phyloP scores from a whole-genome alignment of 1,139 yeast species.

The Keqinozyma sinolaborantium region DNA sequence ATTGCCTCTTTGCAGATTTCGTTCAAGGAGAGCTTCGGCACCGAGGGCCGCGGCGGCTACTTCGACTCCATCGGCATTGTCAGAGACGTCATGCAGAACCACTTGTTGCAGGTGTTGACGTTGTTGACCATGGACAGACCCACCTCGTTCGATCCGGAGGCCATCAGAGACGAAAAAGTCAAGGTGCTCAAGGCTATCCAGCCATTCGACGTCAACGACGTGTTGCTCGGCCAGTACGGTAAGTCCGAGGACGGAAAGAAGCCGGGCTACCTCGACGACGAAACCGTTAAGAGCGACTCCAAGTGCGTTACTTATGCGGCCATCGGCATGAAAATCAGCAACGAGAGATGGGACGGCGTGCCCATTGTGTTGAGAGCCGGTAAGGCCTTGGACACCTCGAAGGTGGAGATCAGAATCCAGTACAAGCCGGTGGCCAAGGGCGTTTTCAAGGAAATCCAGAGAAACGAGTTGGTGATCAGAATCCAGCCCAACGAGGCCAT shows the following conservation, averaged over 20 bases:
- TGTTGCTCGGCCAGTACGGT: constrained; percentile 84
- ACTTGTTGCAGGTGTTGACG: constrained; percentile 87
- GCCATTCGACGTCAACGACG: constrained; percentile 60
- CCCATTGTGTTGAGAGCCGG: constrained; percentile 97
- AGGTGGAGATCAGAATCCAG: constrained; percentile 93
- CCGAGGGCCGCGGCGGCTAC: constrained; percentile 98
- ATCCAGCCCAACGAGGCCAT: constrained; percentile 95
- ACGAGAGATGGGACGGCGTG: constrained; percentile 98
- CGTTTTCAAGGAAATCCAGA: constrained; percentile 73
- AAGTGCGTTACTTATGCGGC: constrained; percentile 95
- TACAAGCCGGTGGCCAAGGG: constrained; percentile 85
- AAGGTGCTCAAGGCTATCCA: constrained; percentile 82
- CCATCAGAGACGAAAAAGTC: constrained; percentile 94
- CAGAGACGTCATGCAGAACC: constrained; percentile 98
- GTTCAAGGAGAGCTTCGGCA: constrained; percentile 95
- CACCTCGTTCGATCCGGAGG: constrained; percentile 82
- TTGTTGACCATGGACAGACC: constrained; percentile 96
- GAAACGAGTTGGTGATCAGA: constrained; percentile 91
- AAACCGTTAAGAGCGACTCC: constrained; percentile 78
- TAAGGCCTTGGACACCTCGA: constrained; percentile 86
- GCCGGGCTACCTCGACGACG: constrained; percentile 91
- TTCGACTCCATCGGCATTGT: constrained; percentile 93
- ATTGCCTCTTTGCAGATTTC: constrained; percentile 80
- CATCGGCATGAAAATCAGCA: constrained; percentile 67
- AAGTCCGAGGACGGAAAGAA: constrained; percentile 81